A percentile compares a stretch with the other conserved stretches of the same genome.
These are phyloP conservation scores for Xylaria palmicola DNA, from an alignment of 495 filamentous ascomycete genomes.

Conservation along the genomic window DNA sequence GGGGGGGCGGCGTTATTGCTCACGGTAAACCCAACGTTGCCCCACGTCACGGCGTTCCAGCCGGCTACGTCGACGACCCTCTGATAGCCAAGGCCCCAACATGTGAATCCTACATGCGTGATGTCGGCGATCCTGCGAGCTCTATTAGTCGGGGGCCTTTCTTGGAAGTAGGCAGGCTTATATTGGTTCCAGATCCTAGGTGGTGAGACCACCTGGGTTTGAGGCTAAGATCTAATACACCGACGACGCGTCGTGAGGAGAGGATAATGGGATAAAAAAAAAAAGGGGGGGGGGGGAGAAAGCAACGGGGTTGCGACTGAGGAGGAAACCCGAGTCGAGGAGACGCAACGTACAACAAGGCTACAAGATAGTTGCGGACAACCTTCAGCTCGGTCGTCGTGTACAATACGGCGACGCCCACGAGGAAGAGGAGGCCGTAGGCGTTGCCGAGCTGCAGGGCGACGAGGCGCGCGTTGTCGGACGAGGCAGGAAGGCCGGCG, in stretches of 20 bases:
- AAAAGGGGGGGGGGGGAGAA: too few species aligned
- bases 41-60: constrained; percentile 74
- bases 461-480: constrained; percentile 36
- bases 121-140: constrained; percentile 56
- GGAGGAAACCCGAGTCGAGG: neutral
- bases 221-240: too few species aligned
- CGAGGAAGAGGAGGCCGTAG: constrained; percentile 63
- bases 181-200: neutral
- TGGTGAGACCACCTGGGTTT: neutral
- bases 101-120: constrained; percentile 66
- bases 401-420: constrained; percentile 61
- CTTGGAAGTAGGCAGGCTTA: neutral
- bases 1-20: constrained; percentile 13
- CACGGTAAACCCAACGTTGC: constrained; percentile 67
- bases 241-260: too few species aligned
- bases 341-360: constrained; percentile 43
- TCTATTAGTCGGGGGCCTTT: neutral
- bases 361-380: constrained; percentile 65
- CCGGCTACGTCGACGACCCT: constrained; percentile 50
- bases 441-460: constrained; percentile 62
- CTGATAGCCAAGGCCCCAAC: constrained; percentile 55
- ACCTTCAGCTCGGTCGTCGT: constrained; percentile 63
- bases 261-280: neutral
- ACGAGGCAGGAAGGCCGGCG: constrained; percentile 22
- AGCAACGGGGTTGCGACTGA: neutral